phyloP scores from a whole-genome alignment of 1,284 basidiomycete genomes.

The Mycena citricolor region DNA sequence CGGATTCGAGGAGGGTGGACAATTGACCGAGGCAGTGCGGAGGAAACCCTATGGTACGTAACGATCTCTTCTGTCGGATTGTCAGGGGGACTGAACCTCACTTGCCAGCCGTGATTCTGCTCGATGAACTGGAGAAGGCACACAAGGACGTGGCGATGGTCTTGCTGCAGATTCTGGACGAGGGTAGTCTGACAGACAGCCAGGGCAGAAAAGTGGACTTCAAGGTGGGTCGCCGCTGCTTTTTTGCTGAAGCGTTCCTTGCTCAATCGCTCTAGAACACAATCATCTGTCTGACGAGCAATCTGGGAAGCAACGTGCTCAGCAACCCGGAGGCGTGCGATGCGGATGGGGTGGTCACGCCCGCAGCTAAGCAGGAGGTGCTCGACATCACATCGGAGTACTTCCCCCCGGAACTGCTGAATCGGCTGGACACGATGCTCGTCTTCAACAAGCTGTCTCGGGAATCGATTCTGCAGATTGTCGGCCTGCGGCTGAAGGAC shows the following conservation, averaged over 20 bases:
- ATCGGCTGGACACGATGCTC: slow-evolving; percentile 83
- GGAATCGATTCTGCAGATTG: slow-evolving; percentile 73
- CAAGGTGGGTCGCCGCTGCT: slow-evolving; percentile 46
- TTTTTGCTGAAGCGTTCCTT: not conserved
- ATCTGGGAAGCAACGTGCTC: slow-evolving; percentile 72
- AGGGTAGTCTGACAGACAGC: slow-evolving; percentile 87
- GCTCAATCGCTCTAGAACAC: slow-evolving; percentile 54
- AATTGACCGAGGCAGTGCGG: slow-evolving; percentile 86
- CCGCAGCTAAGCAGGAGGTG: slow-evolving; percentile 67
- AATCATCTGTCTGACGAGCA: slow-evolving; percentile 72
- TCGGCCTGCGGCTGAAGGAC: slow-evolving; percentile 73
- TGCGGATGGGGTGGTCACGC: slow-evolving; percentile 65
- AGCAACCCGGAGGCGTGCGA: slow-evolving; percentile 68
- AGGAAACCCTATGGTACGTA: slow-evolving; percentile 74
- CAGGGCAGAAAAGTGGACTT: slow-evolving; percentile 80
- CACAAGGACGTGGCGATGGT: slow-evolving; percentile 93
- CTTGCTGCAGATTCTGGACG: slow-evolving; percentile 89
- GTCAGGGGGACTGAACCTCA: not conserved
- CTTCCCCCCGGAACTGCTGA: slow-evolving; percentile 90
- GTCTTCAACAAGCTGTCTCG: slow-evolving; percentile 89
- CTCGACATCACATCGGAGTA: slow-evolving; percentile 72
- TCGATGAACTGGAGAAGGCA: slow-evolving; percentile 92
- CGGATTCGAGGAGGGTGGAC: slow-evolving; percentile 91
- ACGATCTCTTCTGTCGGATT: slow-evolving; percentile 2
- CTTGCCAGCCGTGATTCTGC: slow-evolving; percentile 66